These are phyloP conservation scores for Schwanniomyces sp. DNA, from an alignment of 805 yeast species.

Conservation along the genomic window DNA sequence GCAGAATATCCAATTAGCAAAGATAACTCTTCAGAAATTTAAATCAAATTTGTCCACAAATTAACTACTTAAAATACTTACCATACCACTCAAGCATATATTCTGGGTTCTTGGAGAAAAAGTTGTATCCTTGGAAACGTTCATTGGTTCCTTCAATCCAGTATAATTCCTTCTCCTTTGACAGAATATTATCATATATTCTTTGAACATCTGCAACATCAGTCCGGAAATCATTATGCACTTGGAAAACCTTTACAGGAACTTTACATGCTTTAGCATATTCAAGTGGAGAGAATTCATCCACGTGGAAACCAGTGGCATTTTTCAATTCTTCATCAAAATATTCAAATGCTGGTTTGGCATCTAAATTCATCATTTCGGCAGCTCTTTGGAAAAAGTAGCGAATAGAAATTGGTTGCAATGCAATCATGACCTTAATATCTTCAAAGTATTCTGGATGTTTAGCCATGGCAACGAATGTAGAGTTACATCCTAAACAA, in stretches of 20 bases:
- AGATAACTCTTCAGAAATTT: no score
- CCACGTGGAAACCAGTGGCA: neutral
- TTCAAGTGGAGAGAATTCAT: conserved; percentile 1
- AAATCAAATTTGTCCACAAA: no score
- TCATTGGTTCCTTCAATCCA: conserved; percentile 5
- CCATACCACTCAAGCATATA: neutral
- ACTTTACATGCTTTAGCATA: conserved; percentile 1
- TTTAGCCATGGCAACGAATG: conserved; percentile 4
- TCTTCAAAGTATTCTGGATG: conserved; percentile 4
- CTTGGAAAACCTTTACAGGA: conserved; percentile 5
- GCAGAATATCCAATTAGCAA: no score
- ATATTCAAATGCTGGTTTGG: neutral
- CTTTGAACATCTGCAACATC: conserved; percentile 2
- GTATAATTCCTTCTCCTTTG: conserved; percentile 4
- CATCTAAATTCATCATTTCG: neutral
- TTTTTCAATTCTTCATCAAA: neutral
- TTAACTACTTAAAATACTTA: no score
- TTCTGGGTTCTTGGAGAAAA: conserved; percentile 2
- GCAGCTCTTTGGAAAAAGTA: conserved; percentile 2
- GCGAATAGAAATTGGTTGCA: conserved; percentile 5
- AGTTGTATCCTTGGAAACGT: conserved; percentile 5
- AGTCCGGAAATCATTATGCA: conserved; percentile 2
- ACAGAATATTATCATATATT: conserved; percentile 2
- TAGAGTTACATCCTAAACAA: conserved; percentile 6
- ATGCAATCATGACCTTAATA: conserved; percentile 2